These are phyloP conservation scores for Aureobasidium sp. DNA, from an alignment of 2,329 filamentous ascomycete genomes.

Conservation along the genomic window DNA sequence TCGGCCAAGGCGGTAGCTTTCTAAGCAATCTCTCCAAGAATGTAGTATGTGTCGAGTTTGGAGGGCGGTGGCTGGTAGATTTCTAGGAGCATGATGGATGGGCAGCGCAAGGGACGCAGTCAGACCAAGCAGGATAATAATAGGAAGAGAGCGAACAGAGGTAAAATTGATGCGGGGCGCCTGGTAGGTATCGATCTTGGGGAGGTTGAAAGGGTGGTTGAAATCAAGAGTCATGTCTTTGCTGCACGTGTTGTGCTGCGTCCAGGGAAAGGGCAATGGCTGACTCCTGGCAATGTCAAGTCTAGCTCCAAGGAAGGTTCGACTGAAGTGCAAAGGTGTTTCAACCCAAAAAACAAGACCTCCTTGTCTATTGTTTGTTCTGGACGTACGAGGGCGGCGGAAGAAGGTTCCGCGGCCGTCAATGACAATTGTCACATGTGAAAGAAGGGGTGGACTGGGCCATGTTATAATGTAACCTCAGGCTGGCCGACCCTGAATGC, in stretches of 20 bases:
- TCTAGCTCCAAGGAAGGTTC: neutral
- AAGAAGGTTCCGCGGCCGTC: neutral
- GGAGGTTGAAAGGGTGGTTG: neutral
- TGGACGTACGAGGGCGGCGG: neutral
- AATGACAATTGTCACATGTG: neutral
- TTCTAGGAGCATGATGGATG: conserved; percentile 3
- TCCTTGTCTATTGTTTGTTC: neutral
- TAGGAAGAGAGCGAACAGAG: neutral
- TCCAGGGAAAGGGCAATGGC: neutral
- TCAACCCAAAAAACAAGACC: neutral
- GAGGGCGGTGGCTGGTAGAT: conserved; percentile 5
- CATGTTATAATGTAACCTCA: neutral
- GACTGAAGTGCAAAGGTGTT: neutral
- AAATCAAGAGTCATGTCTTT: neutral
- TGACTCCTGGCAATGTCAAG: neutral
- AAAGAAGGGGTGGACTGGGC: neutral
- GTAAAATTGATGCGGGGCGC: neutral
- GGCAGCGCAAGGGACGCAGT: neutral
- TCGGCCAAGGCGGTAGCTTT: conserved; percentile 1
- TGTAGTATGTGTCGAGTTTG: conserved; percentile 10
- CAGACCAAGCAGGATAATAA: neutral
- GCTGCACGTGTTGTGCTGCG: neutral
- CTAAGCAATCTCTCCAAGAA: conserved; percentile 10
- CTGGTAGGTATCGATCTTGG: neutral
- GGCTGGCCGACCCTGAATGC: neutral